Evolutionary conservation across 169 alveolate genomes (phyloP).

Genomic region (Eimeria necatrix): DNA sequence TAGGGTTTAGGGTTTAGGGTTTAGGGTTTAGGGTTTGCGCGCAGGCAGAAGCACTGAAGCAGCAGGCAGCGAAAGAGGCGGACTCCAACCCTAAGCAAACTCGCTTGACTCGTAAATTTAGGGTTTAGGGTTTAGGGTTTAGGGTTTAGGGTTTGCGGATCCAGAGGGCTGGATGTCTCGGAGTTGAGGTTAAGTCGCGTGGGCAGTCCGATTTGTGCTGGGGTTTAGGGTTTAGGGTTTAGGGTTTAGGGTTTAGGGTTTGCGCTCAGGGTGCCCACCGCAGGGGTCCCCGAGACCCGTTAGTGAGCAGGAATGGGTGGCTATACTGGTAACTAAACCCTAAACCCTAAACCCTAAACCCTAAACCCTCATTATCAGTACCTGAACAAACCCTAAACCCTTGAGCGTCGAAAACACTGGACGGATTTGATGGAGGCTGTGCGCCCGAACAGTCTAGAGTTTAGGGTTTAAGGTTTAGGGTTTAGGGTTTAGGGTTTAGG

Average conservation of each 20-base stretch:
- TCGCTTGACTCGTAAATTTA: not conserved
- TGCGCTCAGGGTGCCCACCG: slow-evolving; percentile 12
- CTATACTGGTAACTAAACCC: slow-evolving; percentile 41
- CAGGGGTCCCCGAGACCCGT: not conserved
- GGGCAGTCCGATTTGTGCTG: not conserved
- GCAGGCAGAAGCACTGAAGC: slow-evolving; percentile 56
- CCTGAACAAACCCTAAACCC: slow-evolving; percentile 49
- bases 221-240: not conserved
- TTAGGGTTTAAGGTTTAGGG: not conserved
- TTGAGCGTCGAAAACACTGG: not conserved
- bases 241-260: slow-evolving; percentile 64
- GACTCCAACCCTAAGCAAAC: not conserved
- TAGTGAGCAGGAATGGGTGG: slow-evolving; percentile 47
- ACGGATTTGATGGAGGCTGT: not conserved
- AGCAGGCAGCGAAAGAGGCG: not conserved
- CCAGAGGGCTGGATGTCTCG: not conserved
- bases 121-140: slow-evolving; percentile 61
- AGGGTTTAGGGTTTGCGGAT: slow-evolving; percentile 1
- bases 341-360: slow-evolving; percentile 55
- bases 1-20: slow-evolving; percentile 52
- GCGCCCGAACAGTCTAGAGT: not conserved
- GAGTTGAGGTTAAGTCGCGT: too few relatives aligned
- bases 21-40: slow-evolving; percentile 45
- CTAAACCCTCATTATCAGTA: too few relatives aligned
- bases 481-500: not conserved